Evolutionary conservation across 805 yeast genomes (phyloP), one percentile per base, ranked within the genome.

Genomic region (Cyberlindnera euphorbiiphila): DNA sequence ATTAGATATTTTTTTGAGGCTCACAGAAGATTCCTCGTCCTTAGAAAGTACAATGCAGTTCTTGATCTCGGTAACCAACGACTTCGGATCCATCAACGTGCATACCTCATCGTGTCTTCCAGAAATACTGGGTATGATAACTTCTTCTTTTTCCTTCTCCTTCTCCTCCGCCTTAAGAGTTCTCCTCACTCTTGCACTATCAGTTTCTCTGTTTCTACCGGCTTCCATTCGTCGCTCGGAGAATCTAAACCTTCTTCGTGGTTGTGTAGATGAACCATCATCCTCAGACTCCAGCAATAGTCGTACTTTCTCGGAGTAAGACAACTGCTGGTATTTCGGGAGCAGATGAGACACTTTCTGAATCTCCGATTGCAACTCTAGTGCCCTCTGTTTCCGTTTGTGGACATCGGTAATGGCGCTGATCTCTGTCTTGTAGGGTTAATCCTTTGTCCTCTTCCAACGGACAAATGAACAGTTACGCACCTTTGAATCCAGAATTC

Each of bases 291-390:
- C 41, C 12, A 45, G 25, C 11, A 45, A 24, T 3, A 34, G 6
- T 9, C 37, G 32, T 3, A 50, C 26, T 21, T 45, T 42, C 9
- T 43, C 47, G 5, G 52, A 45, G 29, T 53, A 54, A 0, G 49
- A 34, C 5, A 43, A 41, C 23, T 45, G 50, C 21, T 51, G 53
- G 29, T 54, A 50, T 4, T 32, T 28, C 3, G 57, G 56, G 3
- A 54, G 36, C 4, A 44, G 12, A 27, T 54, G 56, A 0, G 47
- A 31, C 3, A 49, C 33, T 11, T 36, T 23, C 18, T 45, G 51
- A 3, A 54, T 32, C 10, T 43, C 32, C 8, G 31, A 29, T 29
- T 45, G 45, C 9, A 54, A 30, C 9, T 12, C 13, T 12, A 40
- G 19, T 9, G 14, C 35, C 27, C n/a, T 17, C 6, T 30, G 29